Conservation (phyloP, 2,329 filamentous ascomycete species). For the Ophiostoma angusticollis region DNA sequence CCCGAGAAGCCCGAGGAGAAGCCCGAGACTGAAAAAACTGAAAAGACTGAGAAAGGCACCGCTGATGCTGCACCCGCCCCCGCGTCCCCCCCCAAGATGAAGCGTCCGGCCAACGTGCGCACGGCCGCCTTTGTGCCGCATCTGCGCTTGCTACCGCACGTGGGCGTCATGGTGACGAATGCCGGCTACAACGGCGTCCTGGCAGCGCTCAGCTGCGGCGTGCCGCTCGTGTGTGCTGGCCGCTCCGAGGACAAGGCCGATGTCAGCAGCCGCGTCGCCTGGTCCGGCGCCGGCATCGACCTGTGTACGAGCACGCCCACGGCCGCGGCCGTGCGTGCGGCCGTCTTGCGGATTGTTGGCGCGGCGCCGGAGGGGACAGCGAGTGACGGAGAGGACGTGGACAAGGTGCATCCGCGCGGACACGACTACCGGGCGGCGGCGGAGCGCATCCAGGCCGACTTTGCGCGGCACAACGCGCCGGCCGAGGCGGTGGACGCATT, state of each 20-base stretch:
- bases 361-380: background rate
- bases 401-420: background rate
- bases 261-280: conserved; percentile 14
- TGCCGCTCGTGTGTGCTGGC: conserved; percentile 15
- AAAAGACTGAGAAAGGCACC: background rate
- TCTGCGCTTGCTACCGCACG: conserved; percentile 14
- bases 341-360: conserved; percentile 7
- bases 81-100: background rate
- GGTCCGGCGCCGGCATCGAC: conserved; percentile 15
- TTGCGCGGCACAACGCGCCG: conserved; percentile 9
- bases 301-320: conserved; percentile 10
- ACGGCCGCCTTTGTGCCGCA: conserved; percentile 12
- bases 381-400: background rate
- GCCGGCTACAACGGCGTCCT: conserved; percentile 15
- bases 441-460: conserved; percentile 9
- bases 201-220: conserved; percentile 13
- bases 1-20: too few relatives aligned
- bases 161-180: conserved; percentile 15
- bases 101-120: conserved; percentile 8
- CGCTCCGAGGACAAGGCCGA: conserved; percentile 15
- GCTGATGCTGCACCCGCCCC: background rate
- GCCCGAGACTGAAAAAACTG: too few relatives aligned
- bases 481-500: conserved; percentile 9
- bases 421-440: conserved; percentile 9
- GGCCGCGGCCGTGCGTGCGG: conserved; percentile 5